Base-by-base conservation (phyloP, 345 rosid genomes). In the Excoecaria cochinchinensis region DNA sequence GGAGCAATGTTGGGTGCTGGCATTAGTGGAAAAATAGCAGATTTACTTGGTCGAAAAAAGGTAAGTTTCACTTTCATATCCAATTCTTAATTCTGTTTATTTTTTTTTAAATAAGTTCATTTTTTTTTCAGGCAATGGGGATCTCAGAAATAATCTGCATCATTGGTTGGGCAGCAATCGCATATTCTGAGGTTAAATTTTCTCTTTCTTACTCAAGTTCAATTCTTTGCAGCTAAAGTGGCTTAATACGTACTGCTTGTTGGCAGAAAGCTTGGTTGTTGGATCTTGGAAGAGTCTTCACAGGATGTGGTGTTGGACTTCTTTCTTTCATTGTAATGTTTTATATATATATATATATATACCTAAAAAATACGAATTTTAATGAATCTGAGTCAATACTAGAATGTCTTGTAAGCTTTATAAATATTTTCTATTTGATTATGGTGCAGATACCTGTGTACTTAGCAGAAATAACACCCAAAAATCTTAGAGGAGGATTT, bases 121-220 rank as follows among this genome's bases (percentile, higher is more conserved):
- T 66, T 39, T 11, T n/a, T 51, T 2, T 31, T 22, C 50, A 67
- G 70, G 70, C 84, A n/a, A 78, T 86, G 82, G 56, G 85, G 79
- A 62, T 89, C 55, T 82, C 85, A 8, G 75, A 85, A 56, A 55
- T 83, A 22, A 82, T 84, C 64, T 83, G 81, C 78, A 63, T 74
- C 67, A 47, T 72, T 4, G 94, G 94, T 12, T 88, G 94, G 91
- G 75, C 89, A 44, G 67, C 81, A 57, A 86, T 88, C 46, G 85
- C 83, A 36, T 86, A 84, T 56, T 71, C 89, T 3, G 65, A 87
- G 88, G 87, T 89, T 13, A 31, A 4, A 31, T 51, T 51, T 16
- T 51, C 56, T 11, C 14, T 52, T 44, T 44, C 48, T 6, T 44
- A 44, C 10, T 44, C 48, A 4, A 10, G 48, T 44, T 44, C 48